Conservation (phyloP, 2,329 filamentous ascomycete genomes). For the Xylariales sp. region DNA sequence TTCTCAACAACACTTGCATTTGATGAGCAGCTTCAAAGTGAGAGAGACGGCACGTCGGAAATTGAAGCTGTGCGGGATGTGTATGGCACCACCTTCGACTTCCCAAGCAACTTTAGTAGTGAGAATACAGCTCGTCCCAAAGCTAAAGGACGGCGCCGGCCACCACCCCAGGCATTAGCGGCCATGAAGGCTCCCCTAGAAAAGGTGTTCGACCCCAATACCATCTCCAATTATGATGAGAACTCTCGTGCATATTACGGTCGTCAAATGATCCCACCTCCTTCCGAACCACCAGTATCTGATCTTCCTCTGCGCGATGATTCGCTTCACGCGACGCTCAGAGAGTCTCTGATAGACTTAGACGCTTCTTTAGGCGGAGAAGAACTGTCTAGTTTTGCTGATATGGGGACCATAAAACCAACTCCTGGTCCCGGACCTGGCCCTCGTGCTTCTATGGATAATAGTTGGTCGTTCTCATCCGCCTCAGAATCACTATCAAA, state of each 20-base stretch:
- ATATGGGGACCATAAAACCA: conserved; percentile 70
- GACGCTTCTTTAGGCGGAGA: conserved; percentile 69
- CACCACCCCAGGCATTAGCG: conserved; percentile 68
- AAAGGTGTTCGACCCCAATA: conserved; percentile 74
- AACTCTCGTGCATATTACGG: conserved; percentile 72
- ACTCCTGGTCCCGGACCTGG: conserved; percentile 49
- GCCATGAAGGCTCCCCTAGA: conserved; percentile 70
- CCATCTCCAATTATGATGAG: conserved; percentile 72
- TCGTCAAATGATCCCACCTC: conserved; percentile 54
- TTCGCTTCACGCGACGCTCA: conserved; percentile 63
- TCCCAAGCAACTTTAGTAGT: conserved; percentile 57
- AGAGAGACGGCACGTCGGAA: conserved; percentile 57
- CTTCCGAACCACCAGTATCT: conserved; percentile 51
- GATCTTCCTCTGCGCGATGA: conserved; percentile 71
- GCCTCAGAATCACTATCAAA: conserved; percentile 55
- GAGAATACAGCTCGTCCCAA: conserved; percentile 66
- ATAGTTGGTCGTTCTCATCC: conserved; percentile 59
- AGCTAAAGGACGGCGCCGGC: conserved; percentile 63
- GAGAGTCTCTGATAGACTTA: conserved; percentile 73
- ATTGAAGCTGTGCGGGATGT: conserved; percentile 70
- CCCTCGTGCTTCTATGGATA: conserved; percentile 61
- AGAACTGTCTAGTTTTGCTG: conserved; percentile 68
- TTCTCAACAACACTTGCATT: conserved; percentile 75
- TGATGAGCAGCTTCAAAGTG: conserved; percentile 66
- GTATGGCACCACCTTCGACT: conserved; percentile 69